Evolutionary conservation across 768 basidiomycete genomes (phyloP).

Genomic region (Russula lepida): DNA sequence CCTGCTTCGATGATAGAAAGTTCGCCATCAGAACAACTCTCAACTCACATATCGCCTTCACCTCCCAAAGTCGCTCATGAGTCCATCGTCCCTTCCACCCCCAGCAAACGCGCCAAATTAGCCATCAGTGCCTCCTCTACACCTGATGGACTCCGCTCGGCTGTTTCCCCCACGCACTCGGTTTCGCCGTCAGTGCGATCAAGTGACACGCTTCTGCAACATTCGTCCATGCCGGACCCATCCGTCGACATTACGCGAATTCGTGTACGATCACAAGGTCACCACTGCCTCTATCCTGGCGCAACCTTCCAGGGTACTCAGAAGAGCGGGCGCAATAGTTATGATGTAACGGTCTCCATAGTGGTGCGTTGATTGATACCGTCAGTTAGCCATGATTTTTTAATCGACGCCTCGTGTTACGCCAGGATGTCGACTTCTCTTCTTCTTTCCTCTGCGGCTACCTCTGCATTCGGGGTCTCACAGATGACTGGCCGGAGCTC

Average conservation of each 20-base stretch:
- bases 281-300: slow-evolving; percentile 81
- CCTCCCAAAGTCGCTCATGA: slow-evolving; percentile 1
- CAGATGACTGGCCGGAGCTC: slow-evolving; percentile 90
- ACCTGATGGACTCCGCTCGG: slow-evolving; percentile 22
- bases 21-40: background rate
- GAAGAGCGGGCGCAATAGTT: slow-evolving; percentile 87
- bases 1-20: background rate
- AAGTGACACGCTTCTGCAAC: slow-evolving; percentile 12
- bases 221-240: slow-evolving; percentile 38
- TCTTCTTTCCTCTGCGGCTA: slow-evolving; percentile 86
- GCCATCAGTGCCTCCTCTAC: slow-evolving; percentile 36
- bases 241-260: slow-evolving; percentile 68
- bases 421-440: slow-evolving; percentile 81
- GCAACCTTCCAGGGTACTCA: slow-evolving; percentile 86
- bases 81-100: slow-evolving; percentile 28
- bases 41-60: background rate
- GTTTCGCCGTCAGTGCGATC: slow-evolving; percentile 24
- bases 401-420: background rate
- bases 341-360: slow-evolving; percentile 89
- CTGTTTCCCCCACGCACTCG: slow-evolving; percentile 19
- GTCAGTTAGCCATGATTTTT: slow-evolving; percentile 1
- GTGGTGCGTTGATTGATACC: slow-evolving; percentile 50
- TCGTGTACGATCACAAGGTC: slow-evolving; percentile 60
- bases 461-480: slow-evolving; percentile 85
- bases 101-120: slow-evolving; percentile 30